Conservation (phyloP, 306 rosid species). For the Rubus idaeus region DNA sequence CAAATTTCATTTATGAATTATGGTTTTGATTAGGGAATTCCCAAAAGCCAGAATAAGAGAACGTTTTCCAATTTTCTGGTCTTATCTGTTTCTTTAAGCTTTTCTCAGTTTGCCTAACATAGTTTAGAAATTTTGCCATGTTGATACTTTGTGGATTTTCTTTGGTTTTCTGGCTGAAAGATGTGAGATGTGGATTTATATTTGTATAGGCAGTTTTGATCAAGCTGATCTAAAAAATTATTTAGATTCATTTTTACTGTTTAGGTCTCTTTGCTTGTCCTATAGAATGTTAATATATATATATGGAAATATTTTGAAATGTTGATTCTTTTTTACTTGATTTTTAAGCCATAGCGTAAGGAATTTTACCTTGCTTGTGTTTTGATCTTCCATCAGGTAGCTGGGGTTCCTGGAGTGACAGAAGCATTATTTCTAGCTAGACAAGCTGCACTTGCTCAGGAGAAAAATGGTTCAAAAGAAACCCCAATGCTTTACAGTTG, state of each 20-base stretch:
- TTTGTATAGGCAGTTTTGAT: neutral
- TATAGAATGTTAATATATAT: neutral
- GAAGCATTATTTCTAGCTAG: slow-evolving; percentile 77
- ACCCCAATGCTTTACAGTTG: slow-evolving; percentile 89
- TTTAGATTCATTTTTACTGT: neutral
- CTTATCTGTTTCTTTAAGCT: neutral
- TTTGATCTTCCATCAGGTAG: slow-evolving; percentile 45
- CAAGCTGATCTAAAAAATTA: neutral
- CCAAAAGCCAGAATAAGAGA: neutral
- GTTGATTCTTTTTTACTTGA: neutral
- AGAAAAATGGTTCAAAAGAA: slow-evolving; percentile 56
- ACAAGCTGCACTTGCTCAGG: slow-evolving; percentile 70
- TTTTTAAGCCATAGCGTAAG: neutral
- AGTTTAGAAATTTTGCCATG: neutral
- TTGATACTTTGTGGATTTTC: neutral
- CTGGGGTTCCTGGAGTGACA: slow-evolving; percentile 97
- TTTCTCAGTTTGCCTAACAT: neutral
- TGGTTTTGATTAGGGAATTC: neutral
- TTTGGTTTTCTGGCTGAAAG: neutral
- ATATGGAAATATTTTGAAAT: neutral
- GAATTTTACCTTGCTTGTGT: neutral
- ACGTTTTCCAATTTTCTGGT: neutral
- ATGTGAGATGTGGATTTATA: neutral
- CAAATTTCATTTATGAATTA: neutral
- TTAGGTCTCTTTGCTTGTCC: too few relatives aligned